Evolutionary conservation across 176 grass and related monocot species (phyloP).

Genomic region (Oryza officinalis): DNA sequence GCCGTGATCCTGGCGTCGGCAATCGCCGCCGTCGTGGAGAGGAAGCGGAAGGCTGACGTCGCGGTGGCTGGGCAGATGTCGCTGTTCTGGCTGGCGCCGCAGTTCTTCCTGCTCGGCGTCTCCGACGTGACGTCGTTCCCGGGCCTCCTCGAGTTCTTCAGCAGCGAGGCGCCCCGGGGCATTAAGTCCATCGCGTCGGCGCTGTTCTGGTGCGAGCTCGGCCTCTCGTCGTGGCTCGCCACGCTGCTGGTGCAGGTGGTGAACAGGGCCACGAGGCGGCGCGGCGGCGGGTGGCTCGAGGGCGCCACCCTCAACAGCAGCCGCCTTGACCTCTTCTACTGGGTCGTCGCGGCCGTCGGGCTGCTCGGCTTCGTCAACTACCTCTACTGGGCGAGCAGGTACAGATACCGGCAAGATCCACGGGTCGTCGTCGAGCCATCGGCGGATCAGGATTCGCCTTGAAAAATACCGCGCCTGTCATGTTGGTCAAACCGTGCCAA

Average conservation of each 20-base stretch:
- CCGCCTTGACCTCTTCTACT: constrained; percentile 73
- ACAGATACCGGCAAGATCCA: constrained; percentile 44
- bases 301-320: constrained; percentile 57
- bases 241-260: constrained; percentile 40
- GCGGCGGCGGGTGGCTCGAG: constrained; percentile 55
- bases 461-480: neutral
- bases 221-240: constrained; percentile 43
- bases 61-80: constrained; percentile 41
- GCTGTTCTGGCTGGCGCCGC: constrained; percentile 51
- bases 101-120: constrained; percentile 62
- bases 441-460: neutral
- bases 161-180: constrained; percentile 48
- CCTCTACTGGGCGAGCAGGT: constrained; percentile 61
- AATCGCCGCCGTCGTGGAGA: constrained; percentile 53
- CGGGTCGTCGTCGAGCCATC: neutral
- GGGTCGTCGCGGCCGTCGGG: constrained; percentile 49
- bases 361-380: constrained; percentile 55
- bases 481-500: no score
- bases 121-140: constrained; percentile 61
- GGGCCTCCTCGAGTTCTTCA: constrained; percentile 70
- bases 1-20: constrained; percentile 32
- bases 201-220: constrained; percentile 59
- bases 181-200: constrained; percentile 68
- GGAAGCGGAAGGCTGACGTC: constrained; percentile 26
- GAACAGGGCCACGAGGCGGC: constrained; percentile 23